These are phyloP conservation scores for Tuctoria greenei DNA, from an alignment of 176 grass and related monocot species.

Conservation along the genomic window DNA sequence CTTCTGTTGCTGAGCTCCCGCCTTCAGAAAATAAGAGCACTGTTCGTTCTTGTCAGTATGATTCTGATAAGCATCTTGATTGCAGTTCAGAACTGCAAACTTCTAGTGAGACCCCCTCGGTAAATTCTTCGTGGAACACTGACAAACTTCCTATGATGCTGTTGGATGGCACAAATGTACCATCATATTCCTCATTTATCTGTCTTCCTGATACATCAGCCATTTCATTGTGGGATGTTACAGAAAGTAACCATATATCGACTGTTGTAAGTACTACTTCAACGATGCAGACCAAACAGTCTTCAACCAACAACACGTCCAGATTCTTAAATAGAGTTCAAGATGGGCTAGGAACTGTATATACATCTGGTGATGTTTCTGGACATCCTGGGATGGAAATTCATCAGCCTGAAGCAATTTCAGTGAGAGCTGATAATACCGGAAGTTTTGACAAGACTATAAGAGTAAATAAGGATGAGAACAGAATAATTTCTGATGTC, in stretches of 20 bases:
- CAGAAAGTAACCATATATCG: slow-evolving; percentile 22
- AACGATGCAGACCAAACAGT: slow-evolving; percentile 21
- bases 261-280: slow-evolving; percentile 28
- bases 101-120: slow-evolving; percentile 12
- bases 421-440: slow-evolving; percentile 38
- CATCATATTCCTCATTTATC: slow-evolving; percentile 33
- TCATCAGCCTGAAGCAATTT: slow-evolving; percentile 36
- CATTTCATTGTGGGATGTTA: slow-evolving; percentile 36
- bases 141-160: slow-evolving; percentile 26
- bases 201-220: slow-evolving; percentile 21
- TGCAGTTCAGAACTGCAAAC: slow-evolving; percentile 43
- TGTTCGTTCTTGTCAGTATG: slow-evolving; percentile 29
- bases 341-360: slow-evolving; percentile 39
- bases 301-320: slow-evolving; percentile 35
- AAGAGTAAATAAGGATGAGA: slow-evolving; percentile 81
- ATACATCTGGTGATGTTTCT: slow-evolving; percentile 39
- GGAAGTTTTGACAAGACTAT: slow-evolving; percentile 53
- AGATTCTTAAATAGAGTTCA: slow-evolving; percentile 38
- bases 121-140: slow-evolving; percentile 20
- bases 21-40: slow-evolving; percentile 34
- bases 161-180: slow-evolving; percentile 29
- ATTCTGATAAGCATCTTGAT: slow-evolving; percentile 45
- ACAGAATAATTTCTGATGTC: slow-evolving; percentile 86
- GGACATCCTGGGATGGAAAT: slow-evolving; percentile 40
- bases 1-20: slow-evolving; percentile 20